These are phyloP conservation scores for Nematodospora anomalae DNA, from an alignment of 1,139 yeast species.

Conservation along the genomic window DNA sequence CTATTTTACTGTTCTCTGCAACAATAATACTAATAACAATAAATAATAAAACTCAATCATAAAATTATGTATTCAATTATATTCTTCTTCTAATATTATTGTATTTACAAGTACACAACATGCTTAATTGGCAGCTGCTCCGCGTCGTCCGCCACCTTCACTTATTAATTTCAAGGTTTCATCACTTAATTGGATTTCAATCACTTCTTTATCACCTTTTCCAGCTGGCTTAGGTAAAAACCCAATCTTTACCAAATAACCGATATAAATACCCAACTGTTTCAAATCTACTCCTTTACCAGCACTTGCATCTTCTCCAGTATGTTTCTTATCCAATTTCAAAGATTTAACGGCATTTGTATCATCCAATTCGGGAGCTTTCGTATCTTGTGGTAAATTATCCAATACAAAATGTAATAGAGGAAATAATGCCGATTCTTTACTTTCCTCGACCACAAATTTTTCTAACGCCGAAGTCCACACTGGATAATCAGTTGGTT, in stretches of 20 bases:
- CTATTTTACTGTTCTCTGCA: no score
- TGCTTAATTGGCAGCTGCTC: slow-evolving; percentile 50
- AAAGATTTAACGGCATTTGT: slow-evolving; percentile 69
- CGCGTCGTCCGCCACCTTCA: slow-evolving; percentile 90
- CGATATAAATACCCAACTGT: slow-evolving; percentile 72
- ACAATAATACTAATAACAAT: no score
- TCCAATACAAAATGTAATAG: slow-evolving; percentile 91
- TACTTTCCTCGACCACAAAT: slow-evolving; percentile 66
- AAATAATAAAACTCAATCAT: no score
- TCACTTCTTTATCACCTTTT: slow-evolving; percentile 48
- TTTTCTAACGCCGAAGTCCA: slow-evolving; percentile 81
- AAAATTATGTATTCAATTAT: no score
- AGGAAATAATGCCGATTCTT: slow-evolving; percentile 89
- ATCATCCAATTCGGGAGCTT: slow-evolving; percentile 95
- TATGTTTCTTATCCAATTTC: slow-evolving; percentile 56
- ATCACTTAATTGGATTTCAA: slow-evolving; percentile 53
- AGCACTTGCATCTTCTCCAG: slow-evolving; percentile 61
- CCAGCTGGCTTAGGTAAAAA: slow-evolving; percentile 65
- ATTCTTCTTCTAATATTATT: no score
- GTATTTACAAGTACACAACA: background rate
- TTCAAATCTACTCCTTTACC: slow-evolving; percentile 73
- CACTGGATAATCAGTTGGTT: slow-evolving; percentile 61
- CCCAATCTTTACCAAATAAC: slow-evolving; percentile 77
- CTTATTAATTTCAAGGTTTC: slow-evolving; percentile 65
- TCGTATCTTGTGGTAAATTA: slow-evolving; percentile 83